phyloP scores from a whole-genome alignment of 106 monocot species.

The Hemerocallis citrina region DNA sequence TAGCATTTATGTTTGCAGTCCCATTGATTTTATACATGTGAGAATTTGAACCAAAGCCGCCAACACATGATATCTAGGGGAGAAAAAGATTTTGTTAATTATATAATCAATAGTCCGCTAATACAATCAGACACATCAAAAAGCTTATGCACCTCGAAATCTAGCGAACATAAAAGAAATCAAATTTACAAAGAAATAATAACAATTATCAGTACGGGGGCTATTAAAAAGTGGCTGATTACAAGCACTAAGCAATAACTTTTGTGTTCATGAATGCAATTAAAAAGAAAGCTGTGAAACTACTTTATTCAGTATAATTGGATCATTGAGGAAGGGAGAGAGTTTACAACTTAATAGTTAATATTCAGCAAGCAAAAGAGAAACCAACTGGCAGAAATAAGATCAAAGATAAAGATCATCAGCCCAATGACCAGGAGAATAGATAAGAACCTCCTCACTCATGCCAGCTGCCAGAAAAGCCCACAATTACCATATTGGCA shows the following conservation, averaged over 20 bases:
- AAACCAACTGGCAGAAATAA: not conserved
- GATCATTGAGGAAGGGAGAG: not conserved
- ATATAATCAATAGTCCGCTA: not conserved
- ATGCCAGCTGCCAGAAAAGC: not conserved
- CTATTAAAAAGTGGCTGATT: not conserved
- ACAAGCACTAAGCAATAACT: not conserved
- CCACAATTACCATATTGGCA: not conserved
- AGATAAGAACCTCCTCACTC: not conserved
- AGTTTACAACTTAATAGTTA: not conserved
- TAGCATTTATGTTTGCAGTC: conserved; percentile 95
- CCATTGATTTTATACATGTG: conserved; percentile 98
- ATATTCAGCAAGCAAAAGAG: not conserved
- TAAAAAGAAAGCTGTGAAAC: not conserved
- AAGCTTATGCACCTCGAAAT: not conserved
- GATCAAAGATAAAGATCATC: not conserved
- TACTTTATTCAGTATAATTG: not conserved
- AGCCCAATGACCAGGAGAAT: not conserved
- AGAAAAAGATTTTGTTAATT: conserved; percentile 5
- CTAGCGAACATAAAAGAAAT: not conserved
- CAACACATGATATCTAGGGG: conserved; percentile 95
- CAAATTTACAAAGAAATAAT: not conserved
- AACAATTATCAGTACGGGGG: not conserved
- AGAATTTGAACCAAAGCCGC: conserved; percentile 96
- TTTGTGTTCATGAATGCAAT: not conserved
- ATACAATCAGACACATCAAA: no score